phyloP scores from a whole-genome alignment of 257 asterid species.

The Plantago major region DNA sequence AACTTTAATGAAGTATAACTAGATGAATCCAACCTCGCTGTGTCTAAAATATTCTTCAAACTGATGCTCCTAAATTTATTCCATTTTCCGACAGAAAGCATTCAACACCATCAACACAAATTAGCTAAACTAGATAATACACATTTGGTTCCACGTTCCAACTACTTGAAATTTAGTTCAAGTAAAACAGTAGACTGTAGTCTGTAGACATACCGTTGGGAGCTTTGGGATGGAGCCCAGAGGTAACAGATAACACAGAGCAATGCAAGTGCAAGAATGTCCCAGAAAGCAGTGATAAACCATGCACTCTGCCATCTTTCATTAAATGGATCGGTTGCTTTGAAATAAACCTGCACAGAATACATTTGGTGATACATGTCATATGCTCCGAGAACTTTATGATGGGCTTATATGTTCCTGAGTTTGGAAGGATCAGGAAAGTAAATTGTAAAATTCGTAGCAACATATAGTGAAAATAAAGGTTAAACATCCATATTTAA shows the following conservation, averaged over 20 bases:
- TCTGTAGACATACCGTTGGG: slow-evolving; percentile 82
- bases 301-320: slow-evolving; percentile 97
- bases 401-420: too few species aligned
- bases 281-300: slow-evolving; percentile 98
- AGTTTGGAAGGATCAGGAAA: too few species aligned
- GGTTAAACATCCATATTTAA: too few species aligned
- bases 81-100: neutral
- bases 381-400: neutral
- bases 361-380: slow-evolving; percentile 21
- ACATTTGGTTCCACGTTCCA: too few species aligned
- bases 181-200: slow-evolving; percentile 10
- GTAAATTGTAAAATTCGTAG: too few species aligned
- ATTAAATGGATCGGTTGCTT: slow-evolving; percentile 96
- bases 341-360: slow-evolving; percentile 71
- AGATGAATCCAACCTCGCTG: too few species aligned
- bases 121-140: neutral
- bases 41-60: too few species aligned
- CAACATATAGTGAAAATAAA: too few species aligned
- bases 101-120: slow-evolving; percentile 2
- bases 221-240: slow-evolving; percentile 96
- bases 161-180: neutral
- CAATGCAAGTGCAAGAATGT: slow-evolving; percentile 70
- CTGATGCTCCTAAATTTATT: too few species aligned
- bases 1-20: too few species aligned
- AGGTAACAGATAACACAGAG: slow-evolving; percentile 89